Base-by-base conservation (phyloP, 495 filamentous ascomycete genomes). In the Astrothelium subdiscretum region DNA sequence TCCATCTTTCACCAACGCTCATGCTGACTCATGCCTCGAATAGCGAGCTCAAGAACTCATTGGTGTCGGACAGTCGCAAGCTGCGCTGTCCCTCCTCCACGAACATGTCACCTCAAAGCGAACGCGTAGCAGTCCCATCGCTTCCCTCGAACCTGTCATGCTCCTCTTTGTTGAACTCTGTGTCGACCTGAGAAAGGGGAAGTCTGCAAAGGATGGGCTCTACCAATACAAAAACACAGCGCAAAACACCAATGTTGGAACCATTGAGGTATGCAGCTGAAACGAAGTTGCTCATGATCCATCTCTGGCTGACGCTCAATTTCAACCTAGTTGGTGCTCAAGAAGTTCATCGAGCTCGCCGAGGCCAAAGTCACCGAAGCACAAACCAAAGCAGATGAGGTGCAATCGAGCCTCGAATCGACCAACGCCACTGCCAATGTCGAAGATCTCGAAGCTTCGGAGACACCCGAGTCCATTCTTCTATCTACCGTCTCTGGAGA, bases 171-270 rank as follows among this genome's bases (percentile, higher is more conserved):
- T 98, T 68, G 94, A 98, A 78, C 83, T 96, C 43, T 95, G 87
- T 66, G 94, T 98, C 66, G 91, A 96, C 70, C 85, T 97, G 68
- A 87, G 91, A 77, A 97, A 97, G 76, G 94, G 92, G 63, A 98
- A 97, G 76, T 81, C 92, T 31, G 94, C 94, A 75, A 98, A 98
- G 80, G 94, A 98, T 81, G 94, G 94, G 58, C 81, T 98, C 31
- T 98, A 97, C 71, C 91, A 96, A 70, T 98, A 98, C 83, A 98
- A 98, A 83, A 98, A 98, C 73, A 96, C 96, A 67, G 89, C 90
- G 57, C 94, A 98, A 76, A 98, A 97, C 78, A 96, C 92, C 67
- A 98, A 96, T 70, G 92, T 98, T 60, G 91, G 85, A 68, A 97
- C 95, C 38, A 98, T 98, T 74, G 94, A 98, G 84, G 88, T 90